Conservation (phyloP, 495 filamentous ascomycete genomes). For the Penicillium robsamsonii region DNA sequence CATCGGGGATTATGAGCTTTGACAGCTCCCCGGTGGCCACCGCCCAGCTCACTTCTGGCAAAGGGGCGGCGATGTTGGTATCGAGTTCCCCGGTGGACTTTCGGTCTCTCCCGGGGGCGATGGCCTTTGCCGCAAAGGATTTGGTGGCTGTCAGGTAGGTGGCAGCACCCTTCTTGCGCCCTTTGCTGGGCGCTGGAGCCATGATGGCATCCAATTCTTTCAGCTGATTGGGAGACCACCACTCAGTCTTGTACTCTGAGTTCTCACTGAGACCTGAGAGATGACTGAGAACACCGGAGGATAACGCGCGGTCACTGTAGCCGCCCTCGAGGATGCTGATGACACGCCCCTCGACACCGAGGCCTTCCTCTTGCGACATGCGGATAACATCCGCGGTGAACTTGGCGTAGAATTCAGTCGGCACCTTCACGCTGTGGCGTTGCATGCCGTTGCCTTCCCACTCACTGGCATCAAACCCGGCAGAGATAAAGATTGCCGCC, state of each 20-base stretch:
- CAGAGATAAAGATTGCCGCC: conserved; percentile 88
- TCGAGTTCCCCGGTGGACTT: conserved; percentile 35
- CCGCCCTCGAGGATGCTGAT: conserved; percentile 95
- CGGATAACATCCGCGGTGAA: conserved; percentile 81
- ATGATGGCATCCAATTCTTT: conserved; percentile 58
- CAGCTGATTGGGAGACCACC: conserved; percentile 74
- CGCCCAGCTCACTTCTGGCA: conserved; percentile 80
- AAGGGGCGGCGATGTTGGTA: conserved; percentile 52
- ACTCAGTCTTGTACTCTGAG: conserved; percentile 37
- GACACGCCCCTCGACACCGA: conserved; percentile 75
- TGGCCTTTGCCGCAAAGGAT: conserved; percentile 73
- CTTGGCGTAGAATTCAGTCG: conserved; percentile 91
- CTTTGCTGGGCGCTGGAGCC: conserved; percentile 51
- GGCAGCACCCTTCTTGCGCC: conserved; percentile 50
- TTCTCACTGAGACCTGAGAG: conserved; percentile 67
- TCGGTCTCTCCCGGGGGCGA: conserved; percentile 56
- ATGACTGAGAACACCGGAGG: conserved; percentile 85
- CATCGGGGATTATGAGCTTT: conserved; percentile 74
- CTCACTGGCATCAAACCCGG: conserved; percentile 95
- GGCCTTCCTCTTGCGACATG: conserved; percentile 76
- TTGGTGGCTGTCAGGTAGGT: conserved; percentile 75
- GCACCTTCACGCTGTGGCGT: conserved; percentile 88
- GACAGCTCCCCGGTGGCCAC: conserved; percentile 76
- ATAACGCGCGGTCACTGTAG: conserved; percentile 87
- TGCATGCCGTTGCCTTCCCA: conserved; percentile 93